A percentile compares a stretch with the other conserved stretches of the same genome.
phyloP scores from a whole-genome alignment of 208 protist genomes.

The Trypanosoma lewisi region DNA sequence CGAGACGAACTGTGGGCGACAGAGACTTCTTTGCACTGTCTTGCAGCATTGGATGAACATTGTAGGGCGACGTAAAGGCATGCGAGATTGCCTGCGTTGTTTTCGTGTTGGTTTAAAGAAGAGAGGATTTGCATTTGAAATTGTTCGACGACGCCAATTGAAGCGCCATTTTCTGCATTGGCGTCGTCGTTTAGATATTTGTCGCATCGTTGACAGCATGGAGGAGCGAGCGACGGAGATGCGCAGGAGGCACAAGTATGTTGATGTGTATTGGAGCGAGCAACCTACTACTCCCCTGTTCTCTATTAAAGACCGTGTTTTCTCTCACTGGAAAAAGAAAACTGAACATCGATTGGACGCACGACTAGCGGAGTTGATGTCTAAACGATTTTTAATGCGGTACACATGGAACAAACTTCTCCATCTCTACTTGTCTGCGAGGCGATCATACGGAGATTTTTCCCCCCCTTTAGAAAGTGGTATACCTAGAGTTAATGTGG shows the following conservation, averaged over 20 bases:
- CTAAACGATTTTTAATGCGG: constrained; percentile 18
- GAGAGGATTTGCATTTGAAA: constrained; percentile 24
- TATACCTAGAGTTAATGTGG: constrained; percentile 15
- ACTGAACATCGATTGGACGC: constrained; percentile 39
- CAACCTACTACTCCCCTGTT: constrained; percentile 3
- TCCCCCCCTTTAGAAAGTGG: constrained; percentile 1
- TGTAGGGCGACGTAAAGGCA: constrained; percentile 2
- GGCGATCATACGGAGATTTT: constrained; percentile 17
- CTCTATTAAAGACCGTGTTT: constrained; percentile 14
- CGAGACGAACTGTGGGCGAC: neutral
- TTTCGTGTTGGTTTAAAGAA: constrained; percentile 8
- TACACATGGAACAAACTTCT: constrained; percentile 21
- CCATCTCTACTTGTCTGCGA: constrained; percentile 5
- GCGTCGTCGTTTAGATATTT: constrained; percentile 15
- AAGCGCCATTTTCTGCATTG: constrained; percentile 18
- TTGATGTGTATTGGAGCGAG: neutral
- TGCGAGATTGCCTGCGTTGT: constrained; percentile 1
- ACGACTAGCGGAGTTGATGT: constrained; percentile 34
- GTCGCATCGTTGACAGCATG: neutral
- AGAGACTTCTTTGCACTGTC: constrained; percentile 11
- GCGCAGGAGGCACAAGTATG: constrained; percentile 19
- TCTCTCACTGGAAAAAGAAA: constrained; percentile 35
- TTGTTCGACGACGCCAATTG: constrained; percentile 14
- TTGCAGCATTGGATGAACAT: constrained; percentile 28
- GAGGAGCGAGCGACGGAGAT: constrained; percentile 19